These are phyloP conservation scores for Penicillium cosmopolitanum DNA, from an alignment of 495 filamentous ascomycete species.

Conservation along the genomic window DNA sequence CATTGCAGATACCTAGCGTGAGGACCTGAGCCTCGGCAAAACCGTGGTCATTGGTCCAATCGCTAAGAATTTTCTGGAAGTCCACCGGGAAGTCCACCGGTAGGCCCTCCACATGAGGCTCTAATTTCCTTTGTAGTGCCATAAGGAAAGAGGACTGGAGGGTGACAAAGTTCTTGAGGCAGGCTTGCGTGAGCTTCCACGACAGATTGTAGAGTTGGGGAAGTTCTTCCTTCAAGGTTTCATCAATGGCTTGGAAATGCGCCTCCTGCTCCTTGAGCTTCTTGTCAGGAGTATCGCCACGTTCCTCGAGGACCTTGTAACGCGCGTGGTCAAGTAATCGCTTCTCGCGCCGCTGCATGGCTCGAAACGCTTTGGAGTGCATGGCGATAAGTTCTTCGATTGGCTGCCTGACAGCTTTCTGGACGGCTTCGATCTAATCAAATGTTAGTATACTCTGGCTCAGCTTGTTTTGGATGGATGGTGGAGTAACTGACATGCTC, in stretches of 20 bases:
- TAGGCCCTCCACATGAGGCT: slow-evolving; percentile 69
- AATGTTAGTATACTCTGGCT: slow-evolving; percentile 12
- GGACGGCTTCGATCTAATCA: slow-evolving; percentile 68
- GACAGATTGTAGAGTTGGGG: slow-evolving; percentile 82
- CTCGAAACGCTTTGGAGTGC: slow-evolving; percentile 76
- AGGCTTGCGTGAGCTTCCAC: slow-evolving; percentile 76
- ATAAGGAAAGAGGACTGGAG: slow-evolving; percentile 80
- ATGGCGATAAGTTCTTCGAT: slow-evolving; percentile 80
- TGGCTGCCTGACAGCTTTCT: slow-evolving; percentile 83
- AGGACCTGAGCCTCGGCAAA: slow-evolving; percentile 52
- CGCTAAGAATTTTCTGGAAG: slow-evolving; percentile 64
- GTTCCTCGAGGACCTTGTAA: slow-evolving; percentile 73
- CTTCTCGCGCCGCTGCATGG: slow-evolving; percentile 92
- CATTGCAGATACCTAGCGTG: slow-evolving; percentile 62
- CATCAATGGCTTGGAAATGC: slow-evolving; percentile 86
- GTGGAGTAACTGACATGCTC: slow-evolving; percentile 74
- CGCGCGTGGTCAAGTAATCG: slow-evolving; percentile 85
- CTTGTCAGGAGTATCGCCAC: slow-evolving; percentile 79
- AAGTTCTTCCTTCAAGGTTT: slow-evolving; percentile 88
- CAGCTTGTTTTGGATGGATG: background rate
- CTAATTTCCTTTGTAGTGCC: slow-evolving; percentile 79
- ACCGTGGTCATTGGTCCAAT: slow-evolving; percentile 76
- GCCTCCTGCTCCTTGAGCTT: slow-evolving; percentile 81
- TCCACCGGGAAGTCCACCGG: slow-evolving; percentile 70
- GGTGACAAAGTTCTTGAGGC: slow-evolving; percentile 77